Conservation (phyloP, 768 basidiomycete species). For the Pleurotus platypus region DNA sequence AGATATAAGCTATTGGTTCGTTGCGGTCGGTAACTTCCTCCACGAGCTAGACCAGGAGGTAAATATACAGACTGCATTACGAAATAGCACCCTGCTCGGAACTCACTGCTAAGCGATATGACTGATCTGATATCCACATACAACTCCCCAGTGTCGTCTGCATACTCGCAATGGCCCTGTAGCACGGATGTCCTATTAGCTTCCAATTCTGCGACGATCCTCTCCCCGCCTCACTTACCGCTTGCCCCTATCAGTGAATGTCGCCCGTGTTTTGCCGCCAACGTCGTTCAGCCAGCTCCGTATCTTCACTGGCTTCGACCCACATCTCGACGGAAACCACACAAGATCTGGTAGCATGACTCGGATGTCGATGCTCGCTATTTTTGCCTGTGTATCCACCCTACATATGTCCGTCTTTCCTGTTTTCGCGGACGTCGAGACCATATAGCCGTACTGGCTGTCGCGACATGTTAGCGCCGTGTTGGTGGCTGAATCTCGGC, state of each 20-base stretch:
- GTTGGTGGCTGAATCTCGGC: slow-evolving; percentile 8
- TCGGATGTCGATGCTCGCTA: slow-evolving; percentile 6
- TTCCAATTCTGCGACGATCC: no score
- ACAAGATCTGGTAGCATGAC: slow-evolving; percentile 5
- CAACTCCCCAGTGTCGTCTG: neutral
- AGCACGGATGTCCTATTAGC: no score
- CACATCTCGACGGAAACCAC: slow-evolving; percentile 1
- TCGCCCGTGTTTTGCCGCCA: slow-evolving; percentile 3
- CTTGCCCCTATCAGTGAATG: neutral
- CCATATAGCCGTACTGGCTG: neutral
- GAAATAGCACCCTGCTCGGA: neutral
- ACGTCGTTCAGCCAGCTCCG: slow-evolving; percentile 4
- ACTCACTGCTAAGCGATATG: slow-evolving; percentile 4
- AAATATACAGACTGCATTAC: neutral
- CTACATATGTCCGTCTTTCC: slow-evolving; percentile 4
- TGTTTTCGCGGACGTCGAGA: slow-evolving; percentile 4
- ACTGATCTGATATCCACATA: slow-evolving; percentile 5
- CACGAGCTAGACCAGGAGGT: neutral
- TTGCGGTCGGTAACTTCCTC: neutral
- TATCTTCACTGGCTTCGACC: slow-evolving; percentile 4
- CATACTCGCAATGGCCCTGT: slow-evolving; percentile 1
- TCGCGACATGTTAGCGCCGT: slow-evolving; percentile 1
- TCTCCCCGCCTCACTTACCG: neutral
- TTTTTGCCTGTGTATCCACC: neutral
- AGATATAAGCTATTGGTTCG: slow-evolving; percentile 1